Percentiles rank a stretch among this genome's conserved stretches.
phyloP scores from a whole-genome alignment of 2,329 filamentous ascomycete genomes.

The Pseudogymnoascus sp. region DNA sequence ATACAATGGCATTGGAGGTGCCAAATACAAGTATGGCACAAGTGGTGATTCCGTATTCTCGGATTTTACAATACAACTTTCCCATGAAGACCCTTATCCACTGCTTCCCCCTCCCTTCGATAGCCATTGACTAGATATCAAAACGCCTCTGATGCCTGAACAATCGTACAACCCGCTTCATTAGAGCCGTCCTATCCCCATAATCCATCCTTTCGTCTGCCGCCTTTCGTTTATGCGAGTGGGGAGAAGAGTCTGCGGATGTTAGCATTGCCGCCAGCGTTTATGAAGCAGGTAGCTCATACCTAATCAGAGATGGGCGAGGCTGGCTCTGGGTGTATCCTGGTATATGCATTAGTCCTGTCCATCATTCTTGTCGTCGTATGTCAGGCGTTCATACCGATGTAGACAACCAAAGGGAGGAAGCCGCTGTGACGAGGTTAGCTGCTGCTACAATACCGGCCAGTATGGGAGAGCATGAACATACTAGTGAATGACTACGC shows the following conservation, averaged over 20 bases:
- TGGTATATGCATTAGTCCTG: constrained; percentile 29
- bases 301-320: constrained; percentile 71
- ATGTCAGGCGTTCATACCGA: constrained; percentile 52
- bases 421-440: constrained; percentile 63
- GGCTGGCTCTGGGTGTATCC: constrained; percentile 94
- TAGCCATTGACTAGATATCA: not conserved
- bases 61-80: constrained; percentile 3
- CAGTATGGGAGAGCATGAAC: constrained; percentile 26
- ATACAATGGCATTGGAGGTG: not conserved
- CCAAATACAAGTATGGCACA: not conserved
- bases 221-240: constrained; percentile 42
- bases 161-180: constrained; percentile 7
- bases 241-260: constrained; percentile 50
- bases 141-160: not conserved
- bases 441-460: constrained; percentile 14
- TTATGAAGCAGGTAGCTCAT: constrained; percentile 15
- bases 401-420: constrained; percentile 90
- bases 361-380: constrained; percentile 15
- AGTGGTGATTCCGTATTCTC: constrained; percentile 5
- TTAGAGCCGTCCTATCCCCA: not conserved
- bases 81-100: not conserved
- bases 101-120: not conserved
- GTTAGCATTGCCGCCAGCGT: not conserved
- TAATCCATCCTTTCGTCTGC: not conserved
- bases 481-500: constrained; percentile 93